Conservation (phyloP, 495 filamentous ascomycete species). For the Clavariopsis aquatica region DNA sequence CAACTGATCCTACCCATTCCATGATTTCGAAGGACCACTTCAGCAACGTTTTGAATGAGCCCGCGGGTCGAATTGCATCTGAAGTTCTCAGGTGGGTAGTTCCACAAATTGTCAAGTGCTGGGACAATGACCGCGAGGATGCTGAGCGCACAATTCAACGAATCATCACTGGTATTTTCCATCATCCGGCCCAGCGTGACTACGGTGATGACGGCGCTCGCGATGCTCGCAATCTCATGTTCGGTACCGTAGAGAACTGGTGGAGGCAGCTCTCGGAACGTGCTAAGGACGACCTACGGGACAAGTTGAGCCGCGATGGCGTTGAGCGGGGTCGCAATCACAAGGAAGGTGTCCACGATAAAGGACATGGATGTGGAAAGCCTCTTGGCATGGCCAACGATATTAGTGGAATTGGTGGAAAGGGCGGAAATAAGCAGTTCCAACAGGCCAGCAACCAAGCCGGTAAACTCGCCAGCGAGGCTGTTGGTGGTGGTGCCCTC, state of each 20-base stretch:
- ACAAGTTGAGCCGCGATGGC: slow-evolving; percentile 72
- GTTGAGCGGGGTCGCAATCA: slow-evolving; percentile 76
- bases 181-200: slow-evolving; percentile 76
- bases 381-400: slow-evolving; percentile 60
- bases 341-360: slow-evolving; percentile 79
- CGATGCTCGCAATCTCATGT: slow-evolving; percentile 77
- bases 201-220: slow-evolving; percentile 69
- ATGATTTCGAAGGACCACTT: slow-evolving; percentile 97
- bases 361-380: slow-evolving; percentile 81
- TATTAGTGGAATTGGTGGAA: slow-evolving; percentile 29
- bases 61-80: slow-evolving; percentile 78
- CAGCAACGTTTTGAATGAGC: slow-evolving; percentile 75
- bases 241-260: slow-evolving; percentile 74
- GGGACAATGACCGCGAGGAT: slow-evolving; percentile 75
- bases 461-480: slow-evolving; percentile 40
- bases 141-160: slow-evolving; percentile 65
- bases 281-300: slow-evolving; percentile 63
- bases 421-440: slow-evolving; percentile 40
- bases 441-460: slow-evolving; percentile 37
- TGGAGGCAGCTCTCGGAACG: slow-evolving; percentile 67
- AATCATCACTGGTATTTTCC: slow-evolving; percentile 80
- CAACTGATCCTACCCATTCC: slow-evolving; percentile 83
- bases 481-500: slow-evolving; percentile 49
- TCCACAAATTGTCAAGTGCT: slow-evolving; percentile 80
- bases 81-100: slow-evolving; percentile 77